Evolutionary conservation across 148 eudicot genomes (phyloP).

Genomic region (Pharnaceum exiguum): DNA sequence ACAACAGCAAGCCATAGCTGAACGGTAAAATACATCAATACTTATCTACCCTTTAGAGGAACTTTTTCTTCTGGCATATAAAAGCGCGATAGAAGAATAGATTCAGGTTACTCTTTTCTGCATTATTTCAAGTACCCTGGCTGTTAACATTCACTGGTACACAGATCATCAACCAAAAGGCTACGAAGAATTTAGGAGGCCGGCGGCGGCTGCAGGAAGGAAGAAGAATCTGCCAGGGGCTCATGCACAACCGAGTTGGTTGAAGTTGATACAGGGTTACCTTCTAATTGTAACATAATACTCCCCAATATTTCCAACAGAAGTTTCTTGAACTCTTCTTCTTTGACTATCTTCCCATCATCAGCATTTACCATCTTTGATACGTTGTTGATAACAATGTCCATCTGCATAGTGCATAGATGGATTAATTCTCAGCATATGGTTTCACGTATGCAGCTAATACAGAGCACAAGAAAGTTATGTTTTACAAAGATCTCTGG

Average conservation of each 20-base stretch:
- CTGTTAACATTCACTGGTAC: slow-evolving; percentile 1
- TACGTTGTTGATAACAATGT: slow-evolving; percentile 36
- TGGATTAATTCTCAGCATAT: no score
- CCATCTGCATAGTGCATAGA: no score
- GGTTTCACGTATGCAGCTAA: no score
- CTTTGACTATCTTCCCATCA: slow-evolving; percentile 63
- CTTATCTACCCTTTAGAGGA: background rate
- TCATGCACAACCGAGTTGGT: slow-evolving; percentile 86
- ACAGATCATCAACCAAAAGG: background rate
- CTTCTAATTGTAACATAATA: slow-evolving; percentile 75
- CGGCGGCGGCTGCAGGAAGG: slow-evolving; percentile 47
- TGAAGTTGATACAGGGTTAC: slow-evolving; percentile 57
- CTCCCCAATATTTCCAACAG: slow-evolving; percentile 67
- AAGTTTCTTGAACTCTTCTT: slow-evolving; percentile 85
- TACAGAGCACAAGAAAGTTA: no score
- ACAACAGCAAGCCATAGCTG: background rate
- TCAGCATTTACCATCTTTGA: slow-evolving; percentile 60
- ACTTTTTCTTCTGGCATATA: background rate
- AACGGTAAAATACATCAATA: background rate
- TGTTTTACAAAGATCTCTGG: no score
- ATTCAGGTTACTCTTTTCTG: no score
- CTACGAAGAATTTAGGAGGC: slow-evolving; percentile 2
- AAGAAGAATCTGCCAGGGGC: slow-evolving; percentile 59
- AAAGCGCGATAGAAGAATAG: no score
- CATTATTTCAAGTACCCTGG: no score